Evolutionary conservation across 1,139 yeast genomes (phyloP).

Genomic region (Kodamaea suecica): DNA sequence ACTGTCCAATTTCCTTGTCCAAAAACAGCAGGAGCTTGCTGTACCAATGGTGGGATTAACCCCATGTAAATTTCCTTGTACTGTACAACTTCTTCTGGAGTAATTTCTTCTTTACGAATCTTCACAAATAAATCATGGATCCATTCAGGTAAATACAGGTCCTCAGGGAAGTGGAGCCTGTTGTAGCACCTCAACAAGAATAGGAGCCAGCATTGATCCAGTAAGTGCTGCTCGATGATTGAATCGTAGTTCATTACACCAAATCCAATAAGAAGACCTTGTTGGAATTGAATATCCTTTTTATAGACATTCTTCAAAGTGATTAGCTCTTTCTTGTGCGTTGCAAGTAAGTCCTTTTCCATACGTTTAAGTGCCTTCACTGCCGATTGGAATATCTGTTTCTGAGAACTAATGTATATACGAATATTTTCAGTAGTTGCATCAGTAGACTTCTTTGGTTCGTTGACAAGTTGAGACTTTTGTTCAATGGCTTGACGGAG

Average conservation of each 20-base stretch:
- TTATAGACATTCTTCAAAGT: constrained; percentile 59
- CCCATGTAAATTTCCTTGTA: constrained; percentile 53
- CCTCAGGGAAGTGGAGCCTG: constrained; percentile 33
- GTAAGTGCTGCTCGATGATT: constrained; percentile 42
- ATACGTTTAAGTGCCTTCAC: constrained; percentile 45
- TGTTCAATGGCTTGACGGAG: constrained; percentile 50
- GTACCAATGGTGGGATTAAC: constrained; percentile 50
- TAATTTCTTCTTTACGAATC: constrained; percentile 39
- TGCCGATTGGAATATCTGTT: constrained; percentile 40
- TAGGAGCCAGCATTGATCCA: constrained; percentile 59
- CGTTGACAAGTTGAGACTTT: constrained; percentile 32
- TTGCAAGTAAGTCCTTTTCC: constrained; percentile 50
- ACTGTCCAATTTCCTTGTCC: constrained; percentile 62
- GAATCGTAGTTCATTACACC: constrained; percentile 58
- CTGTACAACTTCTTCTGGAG: constrained; percentile 52
- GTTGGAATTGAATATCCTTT: constrained; percentile 52
- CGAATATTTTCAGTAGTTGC: constrained; percentile 12
- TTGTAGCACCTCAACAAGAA: constrained; percentile 63
- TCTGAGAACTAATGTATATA: constrained; percentile 40
- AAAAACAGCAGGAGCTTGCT: constrained; percentile 61
- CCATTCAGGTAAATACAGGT: constrained; percentile 50
- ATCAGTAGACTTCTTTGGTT: constrained; percentile 20
- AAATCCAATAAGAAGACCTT: constrained; percentile 52
- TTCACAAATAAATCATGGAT: constrained; percentile 42
- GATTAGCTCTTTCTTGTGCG: constrained; percentile 37